phyloP scores from a whole-genome alignment of 257 asterid species.

The Scutellaria minor region DNA sequence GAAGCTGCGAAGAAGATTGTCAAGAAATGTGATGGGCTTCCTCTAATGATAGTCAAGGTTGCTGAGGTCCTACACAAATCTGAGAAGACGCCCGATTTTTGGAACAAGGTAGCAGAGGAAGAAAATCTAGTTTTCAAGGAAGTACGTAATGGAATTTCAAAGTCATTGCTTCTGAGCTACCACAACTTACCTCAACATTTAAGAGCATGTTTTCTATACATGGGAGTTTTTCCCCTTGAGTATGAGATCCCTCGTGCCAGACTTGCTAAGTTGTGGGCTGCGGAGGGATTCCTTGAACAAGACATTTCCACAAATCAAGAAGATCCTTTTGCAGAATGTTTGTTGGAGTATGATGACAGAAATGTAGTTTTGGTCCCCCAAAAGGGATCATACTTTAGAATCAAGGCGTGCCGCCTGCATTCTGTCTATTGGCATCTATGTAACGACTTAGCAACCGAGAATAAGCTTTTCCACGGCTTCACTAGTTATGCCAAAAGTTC shows the following conservation, averaged over 20 bases:
- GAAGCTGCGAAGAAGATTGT: slow-evolving; percentile 1
- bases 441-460: neutral
- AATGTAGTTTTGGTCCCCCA: neutral
- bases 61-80: neutral
- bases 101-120: slow-evolving; percentile 6
- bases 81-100: neutral
- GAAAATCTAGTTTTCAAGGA: neutral
- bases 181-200: neutral
- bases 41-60: slow-evolving; percentile 4
- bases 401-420: neutral
- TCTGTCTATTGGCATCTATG: neutral
- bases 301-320: neutral
- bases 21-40: slow-evolving; percentile 16
- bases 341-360: neutral
- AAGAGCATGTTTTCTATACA: neutral
- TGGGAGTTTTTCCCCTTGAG: neutral
- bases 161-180: neutral
- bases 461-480: neutral
- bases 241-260: neutral
- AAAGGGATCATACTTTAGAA: neutral
- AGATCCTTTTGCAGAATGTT: neutral
- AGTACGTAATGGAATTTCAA: neutral
- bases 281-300: neutral
- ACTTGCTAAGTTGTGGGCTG: neutral
- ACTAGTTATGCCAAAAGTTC: too few species aligned